Evolutionary conservation across 495 filamentous ascomycete genomes (phyloP).

Genomic region (Podospora appendiculata): DNA sequence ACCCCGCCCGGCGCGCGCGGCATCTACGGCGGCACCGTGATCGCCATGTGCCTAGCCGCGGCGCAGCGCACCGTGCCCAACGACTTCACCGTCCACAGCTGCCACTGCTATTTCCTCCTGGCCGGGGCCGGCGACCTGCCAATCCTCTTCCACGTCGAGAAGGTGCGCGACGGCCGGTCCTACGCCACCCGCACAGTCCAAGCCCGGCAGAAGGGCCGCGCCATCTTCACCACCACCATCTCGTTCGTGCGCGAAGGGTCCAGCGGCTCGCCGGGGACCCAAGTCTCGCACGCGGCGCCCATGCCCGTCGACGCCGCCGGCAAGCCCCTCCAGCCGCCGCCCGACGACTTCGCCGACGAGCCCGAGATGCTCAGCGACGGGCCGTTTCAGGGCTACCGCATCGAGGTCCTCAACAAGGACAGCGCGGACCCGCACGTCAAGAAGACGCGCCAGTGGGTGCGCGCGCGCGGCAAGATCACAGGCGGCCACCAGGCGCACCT

Average conservation of each 20-base stretch:
- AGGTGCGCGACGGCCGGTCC: constrained; percentile 80
- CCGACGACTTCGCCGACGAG: constrained; percentile 29
- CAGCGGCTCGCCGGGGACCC: constrained; percentile 44
- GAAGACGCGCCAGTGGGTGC: constrained; percentile 69
- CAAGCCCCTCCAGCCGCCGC: constrained; percentile 21
- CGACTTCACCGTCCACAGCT: constrained; percentile 79
- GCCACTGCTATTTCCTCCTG: constrained; percentile 99
- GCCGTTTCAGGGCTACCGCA: constrained; percentile 47
- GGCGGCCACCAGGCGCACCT: constrained; percentile 76
- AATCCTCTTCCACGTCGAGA: constrained; percentile 85
- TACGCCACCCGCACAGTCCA: constrained; percentile 95
- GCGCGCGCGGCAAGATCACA: constrained; percentile 65
- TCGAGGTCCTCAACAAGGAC: constrained; percentile 40
- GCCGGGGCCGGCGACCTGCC: constrained; percentile 78
- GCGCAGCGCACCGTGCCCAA: constrained; percentile 77
- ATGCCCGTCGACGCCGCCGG: constrained; percentile 43
- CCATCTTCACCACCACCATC: constrained; percentile 91
- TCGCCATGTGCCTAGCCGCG: constrained; percentile 84
- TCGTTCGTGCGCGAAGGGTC: constrained; percentile 72
- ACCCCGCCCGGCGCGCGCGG: constrained; percentile 86
- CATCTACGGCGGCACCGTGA: constrained; percentile 87
- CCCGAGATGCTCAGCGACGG: constrained; percentile 22
- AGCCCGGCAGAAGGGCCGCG: constrained; percentile 77
- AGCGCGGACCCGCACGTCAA: constrained; percentile 50
- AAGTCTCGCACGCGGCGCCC: constrained; percentile 51